These are phyloP conservation scores for Blastocystis sp. DNA, from an alignment of 352 stramenopile species.

Conservation along the genomic window DNA sequence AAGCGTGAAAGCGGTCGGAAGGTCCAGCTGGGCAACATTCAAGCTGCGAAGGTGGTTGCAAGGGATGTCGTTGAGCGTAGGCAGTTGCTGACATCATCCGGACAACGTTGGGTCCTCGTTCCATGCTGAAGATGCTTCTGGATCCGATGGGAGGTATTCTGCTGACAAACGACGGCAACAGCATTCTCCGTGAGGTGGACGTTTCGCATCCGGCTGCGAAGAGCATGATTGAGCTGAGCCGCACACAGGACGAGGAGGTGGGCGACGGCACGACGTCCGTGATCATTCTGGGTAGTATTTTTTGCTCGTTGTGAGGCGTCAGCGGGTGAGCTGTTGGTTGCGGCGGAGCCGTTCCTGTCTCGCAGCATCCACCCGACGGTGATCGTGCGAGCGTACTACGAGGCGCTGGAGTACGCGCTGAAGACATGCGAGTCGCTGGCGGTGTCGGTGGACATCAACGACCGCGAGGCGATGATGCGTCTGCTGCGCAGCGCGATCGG, in stretches of 20 bases:
- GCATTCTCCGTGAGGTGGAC: slow-evolving; percentile 94
- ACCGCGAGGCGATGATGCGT: slow-evolving; percentile 83
- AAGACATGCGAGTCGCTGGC: slow-evolving; percentile 82
- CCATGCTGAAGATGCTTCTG: slow-evolving; percentile 98
- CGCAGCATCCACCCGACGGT: slow-evolving; percentile 93
- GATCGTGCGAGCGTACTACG: slow-evolving; percentile 87
- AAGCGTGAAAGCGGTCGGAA: slow-evolving; percentile 90
- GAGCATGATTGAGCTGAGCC: slow-evolving; percentile 97
- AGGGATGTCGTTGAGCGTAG: slow-evolving; percentile 57
- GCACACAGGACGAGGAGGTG: slow-evolving; percentile 97
- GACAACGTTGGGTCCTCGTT: slow-evolving; percentile 90
- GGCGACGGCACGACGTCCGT: slow-evolving; percentile 98
- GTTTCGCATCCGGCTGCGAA: slow-evolving; percentile 92
- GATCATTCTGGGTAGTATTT: slow-evolving; percentile 81
- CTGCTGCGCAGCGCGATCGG: slow-evolving; percentile 89
- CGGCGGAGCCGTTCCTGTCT: slow-evolving; percentile 87
- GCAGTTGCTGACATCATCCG: slow-evolving; percentile 93
- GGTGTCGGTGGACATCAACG: slow-evolving; percentile 81
- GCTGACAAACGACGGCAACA: slow-evolving; percentile 98
- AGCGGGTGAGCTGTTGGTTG: slow-evolving; percentile 88
- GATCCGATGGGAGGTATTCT: slow-evolving; percentile 98
- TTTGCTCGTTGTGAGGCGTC: background rate
- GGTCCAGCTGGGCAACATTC: slow-evolving; percentile 94
- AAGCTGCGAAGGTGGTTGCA: slow-evolving; percentile 74
- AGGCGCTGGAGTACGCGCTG: slow-evolving; percentile 73